Evolutionary conservation across 148 eudicot genomes (phyloP).

Genomic region (Rhododendron williamsianum): DNA sequence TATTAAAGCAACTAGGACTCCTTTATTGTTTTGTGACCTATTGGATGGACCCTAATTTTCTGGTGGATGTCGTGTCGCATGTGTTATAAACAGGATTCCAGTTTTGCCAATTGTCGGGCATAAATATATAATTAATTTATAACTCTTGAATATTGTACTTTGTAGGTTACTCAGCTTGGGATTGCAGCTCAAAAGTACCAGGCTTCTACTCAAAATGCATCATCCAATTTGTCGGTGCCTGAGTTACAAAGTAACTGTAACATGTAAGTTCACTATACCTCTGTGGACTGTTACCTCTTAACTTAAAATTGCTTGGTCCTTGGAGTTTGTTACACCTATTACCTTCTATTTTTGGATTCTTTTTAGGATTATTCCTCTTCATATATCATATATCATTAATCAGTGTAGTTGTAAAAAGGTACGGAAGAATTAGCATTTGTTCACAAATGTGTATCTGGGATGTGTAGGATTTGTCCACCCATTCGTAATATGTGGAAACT

Average conservation of each 20-base stretch:
- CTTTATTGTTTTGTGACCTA: not conserved
- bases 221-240: slow-evolving; percentile 57
- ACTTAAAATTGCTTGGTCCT: not conserved
- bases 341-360: not conserved
- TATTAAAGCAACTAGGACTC: not conserved
- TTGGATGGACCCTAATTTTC: not conserved
- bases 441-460: no score
- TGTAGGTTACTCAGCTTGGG: slow-evolving; percentile 94
- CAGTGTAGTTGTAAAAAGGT: not conserved
- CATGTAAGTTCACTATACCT: slow-evolving; percentile 47
- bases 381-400: not conserved
- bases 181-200: slow-evolving; percentile 93
- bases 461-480: not conserved
- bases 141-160: slow-evolving; percentile 10
- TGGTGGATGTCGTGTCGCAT: not conserved
- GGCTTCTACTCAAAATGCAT: slow-evolving; percentile 71
- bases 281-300: not conserved
- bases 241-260: slow-evolving; percentile 92
- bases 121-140: not conserved
- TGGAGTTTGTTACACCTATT: not conserved
- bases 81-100: not conserved
- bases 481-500: not conserved
- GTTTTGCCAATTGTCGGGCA: not conserved
- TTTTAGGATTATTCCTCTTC: not conserved
- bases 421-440: not conserved